Evolutionary conservation across 2,329 filamentous ascomycete species (phyloP).

Genomic region (Fusarium palustre): DNA sequence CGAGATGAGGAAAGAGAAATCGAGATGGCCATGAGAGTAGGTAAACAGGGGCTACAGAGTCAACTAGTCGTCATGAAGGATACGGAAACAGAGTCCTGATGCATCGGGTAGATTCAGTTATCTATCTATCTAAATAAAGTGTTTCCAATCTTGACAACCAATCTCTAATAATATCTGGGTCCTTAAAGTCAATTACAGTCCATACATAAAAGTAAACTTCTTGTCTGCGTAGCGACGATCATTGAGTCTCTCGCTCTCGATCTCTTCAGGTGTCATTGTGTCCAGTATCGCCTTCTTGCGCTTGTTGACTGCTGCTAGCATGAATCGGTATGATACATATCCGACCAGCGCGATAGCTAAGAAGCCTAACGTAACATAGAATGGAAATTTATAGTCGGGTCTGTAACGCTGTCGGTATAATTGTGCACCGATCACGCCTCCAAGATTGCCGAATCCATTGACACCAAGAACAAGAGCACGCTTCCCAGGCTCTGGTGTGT

Average conservation of each 20-base stretch:
- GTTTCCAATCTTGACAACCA: slow-evolving; percentile 12
- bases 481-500: slow-evolving; percentile 48
- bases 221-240: slow-evolving; percentile 45
- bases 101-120: background rate
- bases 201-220: slow-evolving; percentile 47
- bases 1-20: slow-evolving; percentile 76
- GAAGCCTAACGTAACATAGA: slow-evolving; percentile 44
- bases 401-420: slow-evolving; percentile 42
- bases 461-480: slow-evolving; percentile 46
- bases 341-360: slow-evolving; percentile 39
- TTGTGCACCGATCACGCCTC: slow-evolving; percentile 45
- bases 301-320: slow-evolving; percentile 39
- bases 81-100: slow-evolving; percentile 40
- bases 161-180: background rate
- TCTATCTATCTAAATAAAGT: slow-evolving; percentile 18
- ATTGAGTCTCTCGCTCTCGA: slow-evolving; percentile 45
- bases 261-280: slow-evolving; percentile 39
- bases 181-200: slow-evolving; percentile 29
- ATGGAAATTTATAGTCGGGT: slow-evolving; percentile 44
- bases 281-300: slow-evolving; percentile 33
- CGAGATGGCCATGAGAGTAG: slow-evolving; percentile 75
- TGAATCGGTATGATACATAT: slow-evolving; percentile 41
- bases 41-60: slow-evolving; percentile 72
- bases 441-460: slow-evolving; percentile 47
- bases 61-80: slow-evolving; percentile 61